phyloP scores from a whole-genome alignment of 768 basidiomycete species.

The Gloeophyllum trabeum region DNA sequence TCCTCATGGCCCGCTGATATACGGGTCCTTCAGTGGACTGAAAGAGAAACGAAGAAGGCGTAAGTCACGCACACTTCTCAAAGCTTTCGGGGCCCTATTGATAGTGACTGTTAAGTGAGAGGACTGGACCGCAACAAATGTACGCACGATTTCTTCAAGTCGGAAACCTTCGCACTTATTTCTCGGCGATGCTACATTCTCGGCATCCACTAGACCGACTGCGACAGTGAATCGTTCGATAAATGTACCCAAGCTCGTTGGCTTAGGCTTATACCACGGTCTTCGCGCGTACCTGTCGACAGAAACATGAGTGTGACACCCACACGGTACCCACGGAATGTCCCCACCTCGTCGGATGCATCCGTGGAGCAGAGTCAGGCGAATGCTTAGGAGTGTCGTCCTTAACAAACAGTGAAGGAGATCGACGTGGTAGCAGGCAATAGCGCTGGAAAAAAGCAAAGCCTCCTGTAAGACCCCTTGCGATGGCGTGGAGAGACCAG shows the following conservation, averaged over 20 bases:
- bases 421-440: conserved; percentile 26
- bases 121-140: conserved; percentile 2
- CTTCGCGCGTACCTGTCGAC: conserved; percentile 17
- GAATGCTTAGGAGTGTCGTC: conserved; percentile 13
- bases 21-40: not conserved
- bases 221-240: conserved; percentile 21
- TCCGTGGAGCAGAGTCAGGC: conserved; percentile 15
- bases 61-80: not conserved
- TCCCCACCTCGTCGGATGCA: conserved; percentile 23
- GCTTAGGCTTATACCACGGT: conserved; percentile 37
- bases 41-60: not conserved
- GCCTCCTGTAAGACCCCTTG: conserved; percentile 12
- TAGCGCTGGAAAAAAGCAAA: conserved; percentile 24
- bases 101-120: not conserved
- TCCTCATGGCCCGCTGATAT: conserved; percentile 28
- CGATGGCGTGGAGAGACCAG: conserved; percentile 17
- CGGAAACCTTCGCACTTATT: conserved; percentile 5
- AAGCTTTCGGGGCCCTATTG: not conserved
- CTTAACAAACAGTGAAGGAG: conserved; percentile 12
- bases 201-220: conserved; percentile 11
- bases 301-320: too few relatives aligned
- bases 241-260: conserved; percentile 12
- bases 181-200: conserved; percentile 6
- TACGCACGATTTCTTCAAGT: conserved; percentile 24
- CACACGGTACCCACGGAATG: too few relatives aligned